Evolutionary conservation across 1,284 basidiomycete species (phyloP).

Genomic region (Mycena citricolor): DNA sequence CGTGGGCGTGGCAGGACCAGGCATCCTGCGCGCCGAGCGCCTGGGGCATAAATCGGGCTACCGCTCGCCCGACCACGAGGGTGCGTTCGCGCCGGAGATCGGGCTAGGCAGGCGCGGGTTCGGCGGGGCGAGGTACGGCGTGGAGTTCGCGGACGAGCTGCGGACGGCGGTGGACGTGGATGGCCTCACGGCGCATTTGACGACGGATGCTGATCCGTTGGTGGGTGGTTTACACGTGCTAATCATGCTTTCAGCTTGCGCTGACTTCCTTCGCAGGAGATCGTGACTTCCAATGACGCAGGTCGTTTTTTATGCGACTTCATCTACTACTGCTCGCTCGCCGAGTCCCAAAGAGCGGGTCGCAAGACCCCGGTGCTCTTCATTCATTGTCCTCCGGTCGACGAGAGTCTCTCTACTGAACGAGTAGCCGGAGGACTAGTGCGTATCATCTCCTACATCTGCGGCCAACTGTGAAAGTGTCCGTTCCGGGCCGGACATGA

Average conservation of each 20-base stretch:
- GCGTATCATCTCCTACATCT: slow-evolving; percentile 9
- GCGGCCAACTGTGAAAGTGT: slow-evolving; percentile 8
- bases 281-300: slow-evolving; percentile 37
- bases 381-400: slow-evolving; percentile 21
- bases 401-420: no score
- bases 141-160: slow-evolving; percentile 21
- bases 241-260: not conserved
- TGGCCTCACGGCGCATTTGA: slow-evolving; percentile 14
- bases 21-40: slow-evolving; percentile 48
- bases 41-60: slow-evolving; percentile 54
- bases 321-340: slow-evolving; percentile 34
- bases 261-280: not conserved
- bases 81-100: no score
- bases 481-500: no score
- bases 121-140: slow-evolving; percentile 13
- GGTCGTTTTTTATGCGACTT: slow-evolving; percentile 36
- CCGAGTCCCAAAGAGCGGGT: slow-evolving; percentile 26
- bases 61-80: slow-evolving; percentile 26
- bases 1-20: slow-evolving; percentile 51
- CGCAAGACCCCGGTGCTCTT: slow-evolving; percentile 20
- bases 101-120: no score
- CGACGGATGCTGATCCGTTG: slow-evolving; percentile 15
- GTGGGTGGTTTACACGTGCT: slow-evolving; percentile 6
- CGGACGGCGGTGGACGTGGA: slow-evolving; percentile 19
- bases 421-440: slow-evolving; percentile 14